phyloP scores from a whole-genome alignment of 176 grass and related monocot species.

The Eragrostis curvula region DNA sequence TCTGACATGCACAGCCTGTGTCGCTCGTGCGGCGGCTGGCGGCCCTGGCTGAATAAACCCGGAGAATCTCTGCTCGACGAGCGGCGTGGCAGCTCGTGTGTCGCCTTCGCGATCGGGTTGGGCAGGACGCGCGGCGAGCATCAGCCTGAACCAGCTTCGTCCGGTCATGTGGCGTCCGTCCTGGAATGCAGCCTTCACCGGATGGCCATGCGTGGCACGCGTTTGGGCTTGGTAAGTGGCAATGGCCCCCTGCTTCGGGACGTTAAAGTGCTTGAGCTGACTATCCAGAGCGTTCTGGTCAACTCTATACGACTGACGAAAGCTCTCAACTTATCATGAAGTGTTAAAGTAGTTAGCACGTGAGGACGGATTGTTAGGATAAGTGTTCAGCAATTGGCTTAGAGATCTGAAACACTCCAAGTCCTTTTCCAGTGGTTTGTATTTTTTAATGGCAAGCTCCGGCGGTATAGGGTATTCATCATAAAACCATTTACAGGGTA shows the following conservation, averaged over 20 bases:
- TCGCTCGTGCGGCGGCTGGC: background rate
- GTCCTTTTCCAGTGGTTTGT: background rate
- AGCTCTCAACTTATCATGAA: background rate
- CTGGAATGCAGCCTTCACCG: conserved; percentile 34
- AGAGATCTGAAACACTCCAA: background rate
- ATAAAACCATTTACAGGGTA: too few relatives aligned
- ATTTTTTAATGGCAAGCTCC: too few relatives aligned
- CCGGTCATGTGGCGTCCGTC: background rate
- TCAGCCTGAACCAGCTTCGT: conserved; percentile 2
- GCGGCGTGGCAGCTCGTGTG: conserved; percentile 6
- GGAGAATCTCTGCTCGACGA: background rate
- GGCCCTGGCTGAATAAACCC: background rate
- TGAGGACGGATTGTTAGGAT: background rate
- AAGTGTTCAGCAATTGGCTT: background rate
- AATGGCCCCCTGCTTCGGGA: background rate
- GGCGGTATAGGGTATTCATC: too few relatives aligned
- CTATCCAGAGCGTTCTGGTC: background rate
- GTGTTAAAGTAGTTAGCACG: background rate
- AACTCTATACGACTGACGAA: background rate
- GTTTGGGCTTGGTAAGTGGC: background rate
- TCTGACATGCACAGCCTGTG: conserved; percentile 17
- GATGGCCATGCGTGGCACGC: background rate
- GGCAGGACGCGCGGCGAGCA: background rate
- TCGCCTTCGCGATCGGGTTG: background rate
- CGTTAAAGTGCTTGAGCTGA: background rate